Conservation (phyloP, 2,329 filamentous ascomycete genomes). For the Elsinoe arachidis region DNA sequence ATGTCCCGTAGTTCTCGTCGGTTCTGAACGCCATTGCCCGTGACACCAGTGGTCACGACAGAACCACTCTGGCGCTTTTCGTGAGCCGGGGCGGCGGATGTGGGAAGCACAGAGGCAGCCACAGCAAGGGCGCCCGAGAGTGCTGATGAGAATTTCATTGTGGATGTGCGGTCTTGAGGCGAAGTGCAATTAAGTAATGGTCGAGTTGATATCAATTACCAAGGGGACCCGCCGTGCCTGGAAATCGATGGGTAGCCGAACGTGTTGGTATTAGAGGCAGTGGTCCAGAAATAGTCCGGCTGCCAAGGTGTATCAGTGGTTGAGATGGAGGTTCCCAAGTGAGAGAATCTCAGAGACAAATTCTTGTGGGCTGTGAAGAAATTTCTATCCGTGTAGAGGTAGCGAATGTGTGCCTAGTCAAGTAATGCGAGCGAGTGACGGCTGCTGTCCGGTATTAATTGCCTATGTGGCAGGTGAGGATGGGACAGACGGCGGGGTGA, state of each 20-base stretch:
- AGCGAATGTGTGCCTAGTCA: not conserved
- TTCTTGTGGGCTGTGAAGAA: not conserved
- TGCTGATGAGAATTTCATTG: conserved; percentile 12
- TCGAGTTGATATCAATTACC: not conserved
- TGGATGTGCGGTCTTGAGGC: not conserved
- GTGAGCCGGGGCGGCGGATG: not conserved
- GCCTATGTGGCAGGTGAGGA: not conserved
- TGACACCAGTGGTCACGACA: conserved; percentile 26
- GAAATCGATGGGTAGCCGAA: not conserved
- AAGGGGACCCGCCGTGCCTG: conserved; percentile 9
- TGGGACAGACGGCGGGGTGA: not conserved
- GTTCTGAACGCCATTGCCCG: conserved; percentile 25
- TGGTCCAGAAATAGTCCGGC: conserved; percentile 6
- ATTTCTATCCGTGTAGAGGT: not conserved
- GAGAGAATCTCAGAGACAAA: not conserved
- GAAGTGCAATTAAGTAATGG: not conserved
- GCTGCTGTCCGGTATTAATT: conserved; percentile 5
- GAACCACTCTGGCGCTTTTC: conserved; percentile 11
- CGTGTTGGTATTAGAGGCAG: conserved; percentile 7
- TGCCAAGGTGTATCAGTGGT: conserved; percentile 4
- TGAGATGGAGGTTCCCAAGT: not conserved
- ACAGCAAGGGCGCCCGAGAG: conserved; percentile 11
- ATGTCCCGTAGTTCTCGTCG: conserved; percentile 63
- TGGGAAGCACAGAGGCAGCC: conserved; percentile 3
- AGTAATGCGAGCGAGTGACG: conserved; percentile 2